Conservation (phyloP, 2,329 filamentous ascomycete species). For the Fusarium zealandicum region DNA sequence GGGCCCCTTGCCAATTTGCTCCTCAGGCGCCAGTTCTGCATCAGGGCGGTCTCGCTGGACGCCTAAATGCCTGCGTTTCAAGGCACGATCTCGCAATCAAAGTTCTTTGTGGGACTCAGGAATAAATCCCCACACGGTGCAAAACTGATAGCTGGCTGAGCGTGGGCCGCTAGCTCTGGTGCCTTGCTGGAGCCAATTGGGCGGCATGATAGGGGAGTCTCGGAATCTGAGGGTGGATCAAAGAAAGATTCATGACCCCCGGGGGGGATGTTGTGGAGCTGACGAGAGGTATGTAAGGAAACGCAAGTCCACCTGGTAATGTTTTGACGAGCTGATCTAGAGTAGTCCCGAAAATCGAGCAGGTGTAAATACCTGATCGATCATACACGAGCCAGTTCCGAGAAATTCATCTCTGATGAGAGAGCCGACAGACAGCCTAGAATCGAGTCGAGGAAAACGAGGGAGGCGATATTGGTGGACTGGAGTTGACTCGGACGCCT, state of each 20-base stretch:
- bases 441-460: neutral
- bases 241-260: slow-evolving; percentile 26
- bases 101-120: slow-evolving; percentile 14
- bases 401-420: neutral
- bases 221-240: slow-evolving; percentile 31
- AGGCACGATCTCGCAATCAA: slow-evolving; percentile 38
- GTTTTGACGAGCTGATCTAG: slow-evolving; percentile 15
- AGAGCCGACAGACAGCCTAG: neutral
- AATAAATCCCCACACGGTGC: slow-evolving; percentile 44
- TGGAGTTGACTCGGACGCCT: neutral
- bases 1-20: slow-evolving; percentile 16
- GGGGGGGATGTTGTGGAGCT: slow-evolving; percentile 38
- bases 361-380: slow-evolving; percentile 19
- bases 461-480: neutral
- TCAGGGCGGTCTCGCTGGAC: slow-evolving; percentile 26
- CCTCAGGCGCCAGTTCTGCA: slow-evolving; percentile 6
- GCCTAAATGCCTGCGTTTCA: slow-evolving; percentile 38
- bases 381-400: slow-evolving; percentile 1
- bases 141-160: slow-evolving; percentile 39
- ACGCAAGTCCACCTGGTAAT: slow-evolving; percentile 32
- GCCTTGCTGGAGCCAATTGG: slow-evolving; percentile 34
- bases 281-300: slow-evolving; percentile 41
- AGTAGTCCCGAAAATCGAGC: slow-evolving; percentile 19
- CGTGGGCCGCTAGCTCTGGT: slow-evolving; percentile 31
- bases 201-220: slow-evolving; percentile 15